phyloP scores from a whole-genome alignment of 345 rosid species.

The Hibiscus mutabilis region DNA sequence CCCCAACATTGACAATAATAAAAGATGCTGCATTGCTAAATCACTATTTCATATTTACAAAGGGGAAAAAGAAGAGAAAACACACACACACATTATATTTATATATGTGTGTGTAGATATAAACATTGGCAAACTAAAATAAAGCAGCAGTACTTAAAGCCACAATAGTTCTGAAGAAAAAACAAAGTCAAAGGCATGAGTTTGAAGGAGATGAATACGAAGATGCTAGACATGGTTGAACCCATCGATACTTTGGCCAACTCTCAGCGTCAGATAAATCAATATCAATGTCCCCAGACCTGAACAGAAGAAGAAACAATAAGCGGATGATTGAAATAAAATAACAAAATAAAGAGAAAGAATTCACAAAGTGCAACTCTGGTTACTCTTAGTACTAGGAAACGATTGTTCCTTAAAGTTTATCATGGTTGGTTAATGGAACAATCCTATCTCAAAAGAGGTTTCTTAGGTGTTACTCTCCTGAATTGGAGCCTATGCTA shows the following conservation, averaged over 20 bases:
- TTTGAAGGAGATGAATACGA: background rate
- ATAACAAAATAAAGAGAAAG: background rate
- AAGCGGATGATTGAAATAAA: background rate
- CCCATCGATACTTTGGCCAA: conserved; percentile 45
- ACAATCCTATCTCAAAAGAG: background rate
- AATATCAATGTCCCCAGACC: conserved; percentile 89
- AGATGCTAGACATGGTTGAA: conserved; percentile 26
- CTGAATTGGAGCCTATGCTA: background rate
- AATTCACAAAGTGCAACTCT: background rate
- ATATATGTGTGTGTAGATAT: too few species aligned
- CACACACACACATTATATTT: too few species aligned
- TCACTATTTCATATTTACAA: background rate
- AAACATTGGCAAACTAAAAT: too few species aligned
- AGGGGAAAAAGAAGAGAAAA: too few species aligned
- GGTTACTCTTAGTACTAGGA: background rate
- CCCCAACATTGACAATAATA: background rate
- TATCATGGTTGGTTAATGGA: background rate
- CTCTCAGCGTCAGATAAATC: conserved; percentile 78
- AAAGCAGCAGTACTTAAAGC: conserved; percentile 4
- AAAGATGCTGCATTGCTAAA: background rate
- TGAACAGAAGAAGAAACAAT: conserved; percentile 22
- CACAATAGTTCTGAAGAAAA: background rate
- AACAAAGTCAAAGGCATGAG: conserved; percentile 6
- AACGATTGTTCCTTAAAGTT: background rate
- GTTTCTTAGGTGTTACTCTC: background rate